These are phyloP conservation scores for Neofusicoccum kwambonambiense DNA, from an alignment of 2,329 filamentous ascomycete genomes.

Conservation along the genomic window DNA sequence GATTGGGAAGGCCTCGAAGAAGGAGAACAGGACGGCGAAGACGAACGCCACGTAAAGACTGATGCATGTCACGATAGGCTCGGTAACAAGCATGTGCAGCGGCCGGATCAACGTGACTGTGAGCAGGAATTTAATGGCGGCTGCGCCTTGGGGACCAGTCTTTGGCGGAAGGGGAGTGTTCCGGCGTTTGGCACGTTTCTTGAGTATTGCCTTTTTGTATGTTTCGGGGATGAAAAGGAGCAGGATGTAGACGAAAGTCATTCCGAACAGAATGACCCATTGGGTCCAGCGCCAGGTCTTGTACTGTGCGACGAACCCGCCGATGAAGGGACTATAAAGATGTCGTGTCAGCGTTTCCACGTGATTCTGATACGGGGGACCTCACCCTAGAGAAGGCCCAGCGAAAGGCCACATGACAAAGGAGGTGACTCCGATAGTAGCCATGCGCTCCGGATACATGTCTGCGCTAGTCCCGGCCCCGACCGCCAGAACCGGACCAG, in stretches of 20 bases:
- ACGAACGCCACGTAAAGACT: constrained; percentile 27
- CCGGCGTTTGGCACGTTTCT: constrained; percentile 30
- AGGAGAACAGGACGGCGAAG: constrained; percentile 28
- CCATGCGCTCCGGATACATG: constrained; percentile 32
- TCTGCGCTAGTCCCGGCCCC: constrained; percentile 44
- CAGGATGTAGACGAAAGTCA: constrained; percentile 29
- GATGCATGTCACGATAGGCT: constrained; percentile 27
- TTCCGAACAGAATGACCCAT: constrained; percentile 31
- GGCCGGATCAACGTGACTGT: constrained; percentile 50
- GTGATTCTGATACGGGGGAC: no score
- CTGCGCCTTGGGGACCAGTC: constrained; percentile 21
- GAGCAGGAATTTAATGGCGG: constrained; percentile 27
- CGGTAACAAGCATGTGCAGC: constrained; percentile 40
- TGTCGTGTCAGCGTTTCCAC: neutral
- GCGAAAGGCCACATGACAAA: constrained; percentile 44
- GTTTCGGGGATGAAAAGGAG: constrained; percentile 47
- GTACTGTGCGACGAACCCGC: constrained; percentile 37
- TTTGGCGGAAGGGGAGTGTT: constrained; percentile 5
- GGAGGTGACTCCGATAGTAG: constrained; percentile 35
- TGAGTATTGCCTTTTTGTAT: constrained; percentile 50
- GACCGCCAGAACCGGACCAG: constrained; percentile 54
- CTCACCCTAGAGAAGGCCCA: constrained; percentile 38
- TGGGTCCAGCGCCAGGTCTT: constrained; percentile 40
- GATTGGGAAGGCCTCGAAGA: constrained; percentile 27
- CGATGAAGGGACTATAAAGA: constrained; percentile 34